These are phyloP conservation scores for Monilinia laxa DNA, from an alignment of 2,329 filamentous ascomycete genomes.

Conservation along the genomic window DNA sequence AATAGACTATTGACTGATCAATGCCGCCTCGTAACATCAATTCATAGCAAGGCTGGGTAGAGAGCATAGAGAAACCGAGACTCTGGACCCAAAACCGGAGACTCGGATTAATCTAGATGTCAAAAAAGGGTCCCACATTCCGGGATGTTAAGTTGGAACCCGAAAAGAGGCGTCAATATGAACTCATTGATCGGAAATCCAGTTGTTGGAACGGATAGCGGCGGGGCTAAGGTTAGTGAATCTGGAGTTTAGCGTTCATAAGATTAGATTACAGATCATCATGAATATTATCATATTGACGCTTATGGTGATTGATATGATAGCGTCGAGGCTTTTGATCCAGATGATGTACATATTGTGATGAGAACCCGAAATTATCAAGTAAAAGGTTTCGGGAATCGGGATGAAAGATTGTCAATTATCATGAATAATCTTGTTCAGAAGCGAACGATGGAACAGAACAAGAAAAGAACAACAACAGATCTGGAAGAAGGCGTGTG, in stretches of 20 bases:
- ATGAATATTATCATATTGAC: slow-evolving; percentile 4
- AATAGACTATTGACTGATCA: background rate
- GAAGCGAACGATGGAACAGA: slow-evolving; percentile 8
- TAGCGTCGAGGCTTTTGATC: background rate
- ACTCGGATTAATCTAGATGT: slow-evolving; percentile 16
- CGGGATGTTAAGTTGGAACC: background rate
- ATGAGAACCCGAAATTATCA: background rate
- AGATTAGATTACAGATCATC: slow-evolving; percentile 9
- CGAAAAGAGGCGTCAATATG: background rate
- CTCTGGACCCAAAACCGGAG: slow-evolving; percentile 14
- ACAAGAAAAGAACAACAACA: background rate
- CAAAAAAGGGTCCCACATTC: slow-evolving; percentile 10
- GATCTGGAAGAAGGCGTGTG: background rate
- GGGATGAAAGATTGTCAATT: background rate
- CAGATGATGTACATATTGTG: slow-evolving; percentile 12
- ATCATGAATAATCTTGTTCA: background rate
- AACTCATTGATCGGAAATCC: background rate
- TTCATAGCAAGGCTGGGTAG: background rate
- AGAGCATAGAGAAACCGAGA: background rate
- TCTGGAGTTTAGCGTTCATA: background rate
- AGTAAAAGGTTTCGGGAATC: slow-evolving; percentile 15
- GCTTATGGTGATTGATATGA: slow-evolving; percentile 5
- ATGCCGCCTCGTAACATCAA: background rate
- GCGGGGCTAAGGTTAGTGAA: background rate
- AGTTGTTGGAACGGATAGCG: background rate